Percentiles rank a stretch among this genome's conserved stretches.
Conservation (phyloP, 169 alveolate genomes). For the Theileria parva region DNA sequence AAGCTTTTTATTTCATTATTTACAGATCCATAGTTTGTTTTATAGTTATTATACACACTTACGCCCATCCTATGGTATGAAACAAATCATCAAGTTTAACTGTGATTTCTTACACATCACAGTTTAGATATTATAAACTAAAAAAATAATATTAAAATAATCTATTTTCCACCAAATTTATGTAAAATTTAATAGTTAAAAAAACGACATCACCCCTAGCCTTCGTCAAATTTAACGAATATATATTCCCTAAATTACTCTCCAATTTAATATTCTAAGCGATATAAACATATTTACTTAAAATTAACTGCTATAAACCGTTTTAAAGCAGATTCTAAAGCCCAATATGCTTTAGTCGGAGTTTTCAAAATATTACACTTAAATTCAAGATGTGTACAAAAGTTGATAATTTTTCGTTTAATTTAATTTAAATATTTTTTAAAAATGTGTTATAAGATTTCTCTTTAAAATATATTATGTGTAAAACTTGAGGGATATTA, state of each 20-base stretch:
- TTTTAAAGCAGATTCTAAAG: no score
- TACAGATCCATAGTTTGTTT: no score
- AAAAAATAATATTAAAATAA: not conserved
- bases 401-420: not conserved
- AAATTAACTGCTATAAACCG: not conserved
- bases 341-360: not conserved
- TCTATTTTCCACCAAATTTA: not conserved
- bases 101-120: no score
- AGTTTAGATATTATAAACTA: no score
- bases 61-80: no score
- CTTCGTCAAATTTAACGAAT: no score
- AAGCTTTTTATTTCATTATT: no score
- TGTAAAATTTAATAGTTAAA: not conserved
- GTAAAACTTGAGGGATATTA: not conserved
- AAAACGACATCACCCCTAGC: conserved; percentile 12
- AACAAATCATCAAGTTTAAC: no score
- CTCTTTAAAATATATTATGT: not conserved
- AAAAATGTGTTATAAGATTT: not conserved
- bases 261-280: no score
- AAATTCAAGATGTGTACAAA: conserved; percentile 1
- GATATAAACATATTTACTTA: not conserved
- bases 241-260: no score
- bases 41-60: no score
- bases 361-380: not conserved
- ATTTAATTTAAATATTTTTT: not conserved